Evolutionary conservation across 352 stramenopile genomes (phyloP).

Genomic region (Phytophthora chlamydospora): DNA sequence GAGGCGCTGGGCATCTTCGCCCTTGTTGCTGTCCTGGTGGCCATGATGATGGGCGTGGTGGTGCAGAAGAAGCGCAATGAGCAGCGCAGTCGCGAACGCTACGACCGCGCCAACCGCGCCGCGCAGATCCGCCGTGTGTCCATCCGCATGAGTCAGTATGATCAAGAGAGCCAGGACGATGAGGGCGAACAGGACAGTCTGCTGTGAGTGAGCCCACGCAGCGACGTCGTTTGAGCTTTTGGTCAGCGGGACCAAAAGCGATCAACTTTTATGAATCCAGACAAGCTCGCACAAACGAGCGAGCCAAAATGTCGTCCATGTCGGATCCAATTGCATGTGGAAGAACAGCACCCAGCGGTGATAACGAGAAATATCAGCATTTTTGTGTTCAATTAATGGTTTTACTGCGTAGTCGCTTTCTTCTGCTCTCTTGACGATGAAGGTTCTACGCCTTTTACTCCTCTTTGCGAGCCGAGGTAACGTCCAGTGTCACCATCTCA

Average conservation of each 20-base stretch:
- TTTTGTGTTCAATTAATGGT: constrained; percentile 27
- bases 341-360: constrained; percentile 16
- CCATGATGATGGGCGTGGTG: constrained; percentile 67
- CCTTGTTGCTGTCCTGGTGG: constrained; percentile 57
- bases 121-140: constrained; percentile 80
- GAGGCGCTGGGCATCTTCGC: constrained; percentile 64
- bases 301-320: constrained; percentile 21
- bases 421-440: not conserved
- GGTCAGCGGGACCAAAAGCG: constrained; percentile 1
- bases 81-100: constrained; percentile 49
- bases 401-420: constrained; percentile 5
- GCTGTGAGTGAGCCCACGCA: constrained; percentile 41
- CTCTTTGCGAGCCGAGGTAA: constrained; percentile 17
- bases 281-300: constrained; percentile 4
- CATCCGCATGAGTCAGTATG: constrained; percentile 69
- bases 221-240: constrained; percentile 8
- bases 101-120: constrained; percentile 63
- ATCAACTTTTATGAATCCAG: constrained; percentile 28
- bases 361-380: constrained; percentile 30
- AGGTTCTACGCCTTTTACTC: not conserved
- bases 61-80: constrained; percentile 72
- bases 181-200: constrained; percentile 63
- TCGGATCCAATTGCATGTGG: constrained; percentile 20
- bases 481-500: constrained; percentile 41
- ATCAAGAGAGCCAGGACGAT: constrained; percentile 43